Evolutionary conservation across 1,284 basidiomycete genomes (phyloP).

Genomic region (Boletus smithii): DNA sequence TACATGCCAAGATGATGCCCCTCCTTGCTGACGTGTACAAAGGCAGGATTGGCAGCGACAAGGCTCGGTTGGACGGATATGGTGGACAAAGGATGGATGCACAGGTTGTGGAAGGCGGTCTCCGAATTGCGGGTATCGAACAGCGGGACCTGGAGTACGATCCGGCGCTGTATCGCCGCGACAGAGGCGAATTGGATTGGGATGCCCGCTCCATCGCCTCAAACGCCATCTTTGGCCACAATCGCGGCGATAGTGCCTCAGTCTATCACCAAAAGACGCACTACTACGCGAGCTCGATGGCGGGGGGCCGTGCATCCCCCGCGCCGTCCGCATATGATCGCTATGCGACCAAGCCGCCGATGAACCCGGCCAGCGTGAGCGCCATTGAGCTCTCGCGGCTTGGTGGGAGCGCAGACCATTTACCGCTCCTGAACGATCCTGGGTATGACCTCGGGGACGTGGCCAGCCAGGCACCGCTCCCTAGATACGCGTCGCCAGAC

Average conservation of each 20-base stretch:
- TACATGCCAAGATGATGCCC: conserved; percentile 81
- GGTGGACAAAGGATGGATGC: conserved; percentile 72
- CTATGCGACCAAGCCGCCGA: conserved; percentile 48
- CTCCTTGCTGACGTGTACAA: conserved; percentile 71
- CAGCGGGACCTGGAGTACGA: conserved; percentile 78
- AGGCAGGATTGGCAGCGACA: conserved; percentile 63
- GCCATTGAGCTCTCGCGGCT: conserved; percentile 59
- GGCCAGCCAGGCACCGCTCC: conserved; percentile 17
- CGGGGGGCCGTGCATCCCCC: conserved; percentile 43
- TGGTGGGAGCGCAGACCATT: conserved; percentile 48
- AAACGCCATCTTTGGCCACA: conserved; percentile 47
- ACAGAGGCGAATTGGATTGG: conserved; percentile 79
- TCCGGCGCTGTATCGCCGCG: conserved; percentile 66
- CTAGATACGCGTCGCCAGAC: conserved; percentile 26
- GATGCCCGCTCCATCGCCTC: conserved; percentile 69
- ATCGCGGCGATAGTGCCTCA: conserved; percentile 36
- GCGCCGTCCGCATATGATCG: conserved; percentile 49
- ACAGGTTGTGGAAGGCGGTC: conserved; percentile 66
- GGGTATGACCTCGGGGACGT: conserved; percentile 32
- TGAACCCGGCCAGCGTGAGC: conserved; percentile 27
- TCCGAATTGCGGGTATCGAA: conserved; percentile 74
- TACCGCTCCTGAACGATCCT: conserved; percentile 48
- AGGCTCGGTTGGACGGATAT: conserved; percentile 67
- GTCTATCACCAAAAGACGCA: conserved; percentile 43
- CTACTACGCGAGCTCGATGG: conserved; percentile 38